Base-by-base conservation (phyloP, 1,284 basidiomycete species). In the Sporisorium scitamineum region DNA sequence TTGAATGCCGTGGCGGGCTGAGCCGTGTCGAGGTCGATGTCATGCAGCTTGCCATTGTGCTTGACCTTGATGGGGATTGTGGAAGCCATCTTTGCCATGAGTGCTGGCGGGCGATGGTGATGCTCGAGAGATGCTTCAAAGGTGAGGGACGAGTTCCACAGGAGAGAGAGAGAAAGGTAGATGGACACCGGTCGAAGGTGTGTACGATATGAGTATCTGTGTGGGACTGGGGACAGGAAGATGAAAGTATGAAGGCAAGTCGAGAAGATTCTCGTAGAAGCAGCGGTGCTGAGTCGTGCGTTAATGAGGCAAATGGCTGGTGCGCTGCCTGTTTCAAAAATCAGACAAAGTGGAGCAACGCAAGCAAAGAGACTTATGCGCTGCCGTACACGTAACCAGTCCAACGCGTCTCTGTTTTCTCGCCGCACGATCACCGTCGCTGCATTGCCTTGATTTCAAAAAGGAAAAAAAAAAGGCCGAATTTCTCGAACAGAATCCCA, bases 1-100 rank as follows among this genome's bases (percentile, higher is more conserved):
- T 97, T 97, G 89, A 97, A 96, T 3, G 87, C 89, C 10, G 88
- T 85, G 8, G 92, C 90, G 7, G 92, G 90, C 7, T 89, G 89
- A 84, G 91, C 89, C 5, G 90, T 87, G 86, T 94, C 90, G 42
- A 94, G 89, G 37, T 65, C 75, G 75, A 78, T 70, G 59, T 80
- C 79, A 68, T 70, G 79, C 76, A 81, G 47, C 87, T 94, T 95
- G 67, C 94, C 95, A 32, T 93, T 90, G 86, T 98, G 94, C 86
- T 97, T 98, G 86, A 97, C 90, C 79, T 91, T 90, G 27, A 97
- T 93, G 63, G 78, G 75, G 34, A 86, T 63, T 26, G 71, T 75
- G 29, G 83, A 61, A 27, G 81, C 62, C 85, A 86, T 86, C 61
- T 84, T 83, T 51, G 79, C 80, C 82, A 84, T 84, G 24, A 44